A percentile compares a stretch with the other conserved stretches of the same genome.
Evolutionary conservation across 2,329 filamentous ascomycete species (phyloP).

Genomic region (Calonectria crousiana): DNA sequence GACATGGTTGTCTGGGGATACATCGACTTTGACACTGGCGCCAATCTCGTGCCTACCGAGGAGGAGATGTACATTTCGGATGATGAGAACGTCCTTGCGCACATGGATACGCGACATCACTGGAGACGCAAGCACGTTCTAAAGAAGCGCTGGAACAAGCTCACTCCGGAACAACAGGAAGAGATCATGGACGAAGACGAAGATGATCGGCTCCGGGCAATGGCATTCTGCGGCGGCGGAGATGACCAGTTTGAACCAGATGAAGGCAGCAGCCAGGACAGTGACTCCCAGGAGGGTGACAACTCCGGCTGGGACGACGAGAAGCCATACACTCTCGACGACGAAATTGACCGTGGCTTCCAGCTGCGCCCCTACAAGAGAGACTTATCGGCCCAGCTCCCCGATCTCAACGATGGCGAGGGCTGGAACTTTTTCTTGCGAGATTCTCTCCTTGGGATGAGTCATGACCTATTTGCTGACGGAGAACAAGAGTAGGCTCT

Average conservation of each 20-base stretch:
- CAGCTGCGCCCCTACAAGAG: constrained; percentile 41
- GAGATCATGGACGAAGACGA: constrained; percentile 53
- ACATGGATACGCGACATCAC: constrained; percentile 51
- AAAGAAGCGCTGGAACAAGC: constrained; percentile 57
- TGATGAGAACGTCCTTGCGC: constrained; percentile 52
- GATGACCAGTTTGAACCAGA: constrained; percentile 31
- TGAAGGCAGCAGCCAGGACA: neutral
- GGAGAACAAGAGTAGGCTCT: constrained; percentile 40
- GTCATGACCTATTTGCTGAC: constrained; percentile 27
- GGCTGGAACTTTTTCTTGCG: constrained; percentile 46
- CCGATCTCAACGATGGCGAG: constrained; percentile 30
- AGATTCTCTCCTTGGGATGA: constrained; percentile 38
- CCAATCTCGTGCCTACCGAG: constrained; percentile 62
- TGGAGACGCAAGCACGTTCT: constrained; percentile 60
- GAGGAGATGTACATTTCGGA: constrained; percentile 66
- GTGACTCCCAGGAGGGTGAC: constrained; percentile 20
- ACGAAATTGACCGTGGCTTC: constrained; percentile 50
- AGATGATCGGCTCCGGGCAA: constrained; percentile 50
- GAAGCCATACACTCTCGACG: constrained; percentile 42
- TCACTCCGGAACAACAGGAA: constrained; percentile 52
- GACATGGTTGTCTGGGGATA: constrained; percentile 74
- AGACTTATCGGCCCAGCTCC: constrained; percentile 23
- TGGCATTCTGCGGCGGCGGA: constrained; percentile 48
- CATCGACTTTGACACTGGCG: constrained; percentile 64
- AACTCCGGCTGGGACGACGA: constrained; percentile 21